Evolutionary conservation across 306 rosid genomes (phyloP), one percentile per base, ranked within the genome.

Genomic region (Citrullus mucosospermus): DNA sequence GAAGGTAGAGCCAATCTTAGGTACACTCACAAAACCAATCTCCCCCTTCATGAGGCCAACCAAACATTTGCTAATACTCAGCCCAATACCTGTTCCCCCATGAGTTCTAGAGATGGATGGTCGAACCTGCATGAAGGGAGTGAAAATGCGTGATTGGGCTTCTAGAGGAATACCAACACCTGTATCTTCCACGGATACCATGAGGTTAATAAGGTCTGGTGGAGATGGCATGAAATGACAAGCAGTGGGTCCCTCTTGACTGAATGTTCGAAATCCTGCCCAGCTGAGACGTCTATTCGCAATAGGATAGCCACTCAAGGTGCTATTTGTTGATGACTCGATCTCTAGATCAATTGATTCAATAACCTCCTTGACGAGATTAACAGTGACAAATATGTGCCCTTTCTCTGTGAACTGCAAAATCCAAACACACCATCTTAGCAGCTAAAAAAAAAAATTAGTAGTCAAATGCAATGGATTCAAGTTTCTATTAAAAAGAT

Each of bases 41-140:
- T 95, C 99, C 56, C 99, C 99, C 71, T 89, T 85, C 99, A 95
- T 95, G 81, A 91, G 99, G 80, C 91, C 88, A 86, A 95, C 97
- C 83, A 95, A 84, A 84, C 97, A 95, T 87, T 95, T 92, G 91
- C 99, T 95, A 80, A 95, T 95, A 89, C 99, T 91, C 63, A 95
- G 82, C 54, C 99, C 99, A 75, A 95, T 95, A 76, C 99, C 99
- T 4, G 99, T 95, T 81, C 99, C 99, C 38, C 97, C 99, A 56
- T 95, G 93, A 12, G 89, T 95, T 63, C 97, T 85, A 36, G 97
- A 92, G 82, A 88, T 93, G 59, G 99, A 92, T 57, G 97, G 87
- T 77, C 90, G 92, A 50, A 95, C 97, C 82, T 95, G 99, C 97
- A 91, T 95, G 89, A 95, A 95, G 76, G 97, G 99, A 80, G 91